Evolutionary conservation across 2,329 filamentous ascomycete species (phyloP).

Genomic region (Paecilomyces fulvus): DNA sequence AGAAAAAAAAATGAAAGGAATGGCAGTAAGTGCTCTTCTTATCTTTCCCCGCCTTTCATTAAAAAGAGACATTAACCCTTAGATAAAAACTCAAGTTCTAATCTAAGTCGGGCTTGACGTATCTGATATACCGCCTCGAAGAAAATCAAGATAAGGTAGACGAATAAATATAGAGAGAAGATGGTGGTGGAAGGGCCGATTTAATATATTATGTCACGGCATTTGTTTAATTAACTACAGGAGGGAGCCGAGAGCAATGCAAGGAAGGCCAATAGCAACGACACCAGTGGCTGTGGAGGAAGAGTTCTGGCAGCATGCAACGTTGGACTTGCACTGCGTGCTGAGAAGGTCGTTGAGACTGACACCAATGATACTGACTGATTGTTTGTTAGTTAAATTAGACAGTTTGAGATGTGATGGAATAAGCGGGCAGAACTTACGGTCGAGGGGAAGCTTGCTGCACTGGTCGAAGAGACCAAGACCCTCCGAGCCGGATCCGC

Average conservation of each 20-base stretch:
- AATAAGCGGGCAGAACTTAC: constrained; percentile 14
- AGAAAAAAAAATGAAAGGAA: neutral
- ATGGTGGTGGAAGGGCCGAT: neutral
- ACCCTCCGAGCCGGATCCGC: constrained; percentile 21
- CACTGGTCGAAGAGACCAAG: constrained; percentile 34
- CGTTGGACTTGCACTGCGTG: constrained; percentile 33
- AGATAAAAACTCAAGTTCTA: neutral
- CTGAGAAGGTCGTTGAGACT: constrained; percentile 25
- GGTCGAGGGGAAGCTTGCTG: constrained; percentile 28
- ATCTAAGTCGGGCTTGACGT: neutral
- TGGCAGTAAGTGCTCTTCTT: neutral
- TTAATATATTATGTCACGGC: neutral
- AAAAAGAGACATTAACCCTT: neutral
- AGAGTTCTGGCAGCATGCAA: constrained; percentile 32
- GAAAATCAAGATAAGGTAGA: neutral
- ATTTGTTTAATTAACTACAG: constrained; percentile 26
- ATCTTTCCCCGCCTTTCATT: neutral
- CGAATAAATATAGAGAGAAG: neutral
- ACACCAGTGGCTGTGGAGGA: constrained; percentile 22
- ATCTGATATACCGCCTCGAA: neutral
- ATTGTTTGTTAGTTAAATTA: constrained; percentile 5
- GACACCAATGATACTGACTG: constrained; percentile 19
- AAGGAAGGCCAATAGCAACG: constrained; percentile 28
- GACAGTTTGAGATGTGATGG: neutral
- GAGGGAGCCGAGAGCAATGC: constrained; percentile 30